Evolutionary conservation across 805 yeast genomes (phyloP).

Genomic region (Blastobotrys muscicola): DNA sequence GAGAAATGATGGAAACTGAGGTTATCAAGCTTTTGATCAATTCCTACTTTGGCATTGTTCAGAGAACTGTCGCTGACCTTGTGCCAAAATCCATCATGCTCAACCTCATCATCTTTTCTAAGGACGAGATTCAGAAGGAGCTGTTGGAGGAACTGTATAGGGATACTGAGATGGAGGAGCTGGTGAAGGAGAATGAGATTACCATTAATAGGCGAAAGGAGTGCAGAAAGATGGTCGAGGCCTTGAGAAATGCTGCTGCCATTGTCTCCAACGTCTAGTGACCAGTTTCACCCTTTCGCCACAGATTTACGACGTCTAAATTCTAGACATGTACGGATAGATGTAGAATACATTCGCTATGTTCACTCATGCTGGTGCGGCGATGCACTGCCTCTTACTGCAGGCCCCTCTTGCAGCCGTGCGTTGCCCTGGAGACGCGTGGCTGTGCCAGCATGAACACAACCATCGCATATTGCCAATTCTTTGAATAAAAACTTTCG

Average conservation of each 20-base stretch:
- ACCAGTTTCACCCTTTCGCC: background rate
- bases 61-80: slow-evolving; percentile 84
- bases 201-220: slow-evolving; percentile 93
- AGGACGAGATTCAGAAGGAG: slow-evolving; percentile 85
- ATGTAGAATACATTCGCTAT: too few species aligned
- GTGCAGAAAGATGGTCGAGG: slow-evolving; percentile 91
- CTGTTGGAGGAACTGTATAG: slow-evolving; percentile 81
- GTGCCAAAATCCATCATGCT: slow-evolving; percentile 94
- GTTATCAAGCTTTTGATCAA: slow-evolving; percentile 85
- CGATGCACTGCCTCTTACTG: too few species aligned
- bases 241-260: slow-evolving; percentile 76
- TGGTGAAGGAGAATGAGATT: slow-evolving; percentile 83
- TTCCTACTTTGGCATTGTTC: slow-evolving; percentile 85
- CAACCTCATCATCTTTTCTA: slow-evolving; percentile 70
- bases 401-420: too few species aligned
- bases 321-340: too few species aligned
- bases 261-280: slow-evolving; percentile 48
- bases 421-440: too few species aligned
- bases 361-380: too few species aligned
- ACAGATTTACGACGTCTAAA: too few species aligned
- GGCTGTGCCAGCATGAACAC: too few species aligned
- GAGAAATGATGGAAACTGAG: slow-evolving; percentile 93
- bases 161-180: slow-evolving; percentile 55
- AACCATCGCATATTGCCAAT: too few species aligned
- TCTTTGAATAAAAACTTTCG: too few species aligned